Evolutionary conservation across 257 asterid genomes (phyloP), one percentile per base, ranked within the genome.

Genomic region (Ajuga chamaepitys): DNA sequence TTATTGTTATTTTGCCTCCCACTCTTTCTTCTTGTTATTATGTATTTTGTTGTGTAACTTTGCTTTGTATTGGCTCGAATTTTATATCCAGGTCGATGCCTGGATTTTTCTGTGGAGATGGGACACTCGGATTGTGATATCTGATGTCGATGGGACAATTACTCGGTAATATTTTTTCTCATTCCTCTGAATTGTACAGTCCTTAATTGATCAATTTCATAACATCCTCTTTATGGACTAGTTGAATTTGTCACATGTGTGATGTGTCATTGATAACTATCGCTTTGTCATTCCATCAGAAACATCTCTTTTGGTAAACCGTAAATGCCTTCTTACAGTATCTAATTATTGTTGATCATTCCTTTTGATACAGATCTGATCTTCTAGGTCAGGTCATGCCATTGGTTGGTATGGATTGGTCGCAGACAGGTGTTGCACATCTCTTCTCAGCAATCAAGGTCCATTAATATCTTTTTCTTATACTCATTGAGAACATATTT

Each of bases 361-460:
- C 55, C 55, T 73, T 30, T 25, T 54, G 47, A 47, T 59, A 51
- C 84, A 91, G 96, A 74, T 91, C 96, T 53, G 98, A 91, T 81
- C 88, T 92, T 81, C 85, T 92, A 42, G 96, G 97, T 34, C 97
- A 94, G 78, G 78, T 94, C 68, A 94, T 94, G 99, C 99, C 99
- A 54, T 84, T 75, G 89, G 96, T 94, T 58, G 99, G 99, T 60
- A 83, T 86, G 79, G 99, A 94, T 81, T 94, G 99, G 99, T 88
- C 93, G 7, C 97, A 94, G 73, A 82, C 87, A 35, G 97, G 97
- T 57, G 99, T 94, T 54, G 85, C 93, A 5, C 84, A 93, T 86
- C 94, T 93, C 70, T 93, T 93, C 78, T 81, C 99, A n/a, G 95
- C 99, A 63, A 90, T 94, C 83, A 90, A 90, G 97, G 99, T 93